Evolutionary conservation across 2,329 filamentous ascomycete species (phyloP).

Genomic region (Cladosporium sp.): DNA sequence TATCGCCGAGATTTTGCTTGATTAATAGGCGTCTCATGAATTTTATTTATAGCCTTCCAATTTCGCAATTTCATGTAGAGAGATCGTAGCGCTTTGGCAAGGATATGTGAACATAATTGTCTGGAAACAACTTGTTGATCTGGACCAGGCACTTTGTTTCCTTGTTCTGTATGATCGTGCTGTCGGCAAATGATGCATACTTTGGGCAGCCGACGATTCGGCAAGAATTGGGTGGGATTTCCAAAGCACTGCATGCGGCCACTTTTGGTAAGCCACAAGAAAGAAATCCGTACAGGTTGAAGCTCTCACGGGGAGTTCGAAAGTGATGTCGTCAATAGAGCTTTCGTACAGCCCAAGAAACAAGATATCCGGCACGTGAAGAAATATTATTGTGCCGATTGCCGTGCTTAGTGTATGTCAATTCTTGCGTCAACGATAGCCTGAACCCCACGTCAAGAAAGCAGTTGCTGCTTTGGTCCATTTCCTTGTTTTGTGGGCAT

Average conservation of each 20-base stretch:
- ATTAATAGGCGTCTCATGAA: background rate
- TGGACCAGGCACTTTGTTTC: background rate
- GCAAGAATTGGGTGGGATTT: background rate
- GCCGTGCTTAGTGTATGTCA: background rate
- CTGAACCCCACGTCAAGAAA: background rate
- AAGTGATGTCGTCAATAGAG: background rate
- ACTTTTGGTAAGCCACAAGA: background rate
- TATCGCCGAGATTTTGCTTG: background rate
- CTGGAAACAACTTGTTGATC: background rate
- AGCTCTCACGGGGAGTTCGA: background rate
- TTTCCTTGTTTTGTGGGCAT: background rate
- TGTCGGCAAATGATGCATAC: background rate
- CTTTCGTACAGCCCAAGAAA: background rate
- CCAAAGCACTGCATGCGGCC: background rate
- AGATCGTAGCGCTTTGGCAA: background rate
- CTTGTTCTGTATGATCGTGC: background rate
- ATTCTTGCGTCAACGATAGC: background rate
- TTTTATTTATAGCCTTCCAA: background rate
- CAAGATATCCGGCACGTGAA: background rate
- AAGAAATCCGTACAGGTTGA: background rate
- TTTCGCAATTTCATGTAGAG: background rate
- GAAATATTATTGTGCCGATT: background rate
- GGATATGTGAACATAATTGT: background rate
- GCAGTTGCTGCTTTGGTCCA: background rate
- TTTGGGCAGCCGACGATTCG: background rate